Evolutionary conservation across 805 yeast genomes (phyloP), one percentile per base, ranked within the genome.

Genomic region (Hanseniaspora osmophila): DNA sequence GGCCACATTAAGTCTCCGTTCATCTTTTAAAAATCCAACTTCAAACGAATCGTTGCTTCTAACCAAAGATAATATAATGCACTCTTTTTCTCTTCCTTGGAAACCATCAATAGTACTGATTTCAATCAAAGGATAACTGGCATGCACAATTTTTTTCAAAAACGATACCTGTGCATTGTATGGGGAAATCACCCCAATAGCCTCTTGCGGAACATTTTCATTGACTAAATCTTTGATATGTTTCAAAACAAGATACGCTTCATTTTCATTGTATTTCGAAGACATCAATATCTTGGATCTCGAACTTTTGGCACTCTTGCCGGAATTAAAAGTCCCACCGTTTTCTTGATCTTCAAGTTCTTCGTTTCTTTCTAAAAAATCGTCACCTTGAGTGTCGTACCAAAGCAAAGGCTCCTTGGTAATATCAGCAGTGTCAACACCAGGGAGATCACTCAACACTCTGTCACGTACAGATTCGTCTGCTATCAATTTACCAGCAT

Each of bases 381-480:
- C 83, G 7, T 86, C 95, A 15, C 95, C 95, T 63, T 86, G 92
- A 0, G 97, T 92, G 55, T 92, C 97, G 51, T 81, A 79, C 95
- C 96, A 88, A 1, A 86, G 65, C 0, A 80, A 57, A 2, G 80
- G 75, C 1, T 67, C 65, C 1, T 58, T 59, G 0, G 90, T 75
- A 10, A 74, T 78, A 22, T 80, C 87, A 41, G 67, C 70, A 2
- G 59, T 59, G 6, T 65, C 65, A 2, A 70, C 73, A 5, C 63
- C 62, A 0, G 73, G 71, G 18, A 88, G 54, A 52, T 85, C 94
- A 33, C 27, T 16, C 7, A 87, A 66, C 1, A 64, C 59, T 29
- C 75, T 72, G 12, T 62, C 55, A 3, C 68, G 68, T 11, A 85
- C 92, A 0, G 76, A 63, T 0, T 63, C 67, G 52, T 68, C 82